phyloP scores from a whole-genome alignment of 129 eudicot genomes.

The Lonicera japonica region DNA sequence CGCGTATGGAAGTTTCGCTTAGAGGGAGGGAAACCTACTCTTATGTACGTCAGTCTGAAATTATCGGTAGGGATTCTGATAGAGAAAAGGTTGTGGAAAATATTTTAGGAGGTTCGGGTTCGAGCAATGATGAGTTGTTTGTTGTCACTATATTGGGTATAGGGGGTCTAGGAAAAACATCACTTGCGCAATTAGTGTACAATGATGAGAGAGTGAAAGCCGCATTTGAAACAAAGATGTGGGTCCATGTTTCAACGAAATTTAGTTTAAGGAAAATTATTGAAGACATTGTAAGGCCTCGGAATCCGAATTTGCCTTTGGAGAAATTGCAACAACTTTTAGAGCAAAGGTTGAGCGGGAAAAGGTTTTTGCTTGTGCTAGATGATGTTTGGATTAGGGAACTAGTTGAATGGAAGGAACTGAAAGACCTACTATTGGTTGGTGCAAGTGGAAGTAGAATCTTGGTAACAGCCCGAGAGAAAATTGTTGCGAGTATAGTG shows the following conservation, averaged over 20 bases:
- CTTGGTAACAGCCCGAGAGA: neutral
- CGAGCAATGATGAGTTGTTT: neutral
- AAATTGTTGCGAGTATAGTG: neutral
- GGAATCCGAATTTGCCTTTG: neutral
- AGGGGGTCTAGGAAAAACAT: neutral
- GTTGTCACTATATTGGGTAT: neutral
- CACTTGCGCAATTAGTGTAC: neutral
- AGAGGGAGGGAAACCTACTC: neutral
- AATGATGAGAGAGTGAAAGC: neutral
- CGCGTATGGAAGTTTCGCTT: neutral
- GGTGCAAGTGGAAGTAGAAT: neutral
- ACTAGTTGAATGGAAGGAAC: neutral
- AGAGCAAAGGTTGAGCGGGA: neutral
- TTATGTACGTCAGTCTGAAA: neutral
- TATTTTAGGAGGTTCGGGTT: neutral
- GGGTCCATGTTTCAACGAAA: neutral
- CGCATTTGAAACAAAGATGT: neutral
- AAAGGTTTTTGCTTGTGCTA: slow-evolving; percentile 1
- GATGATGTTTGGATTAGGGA: neutral
- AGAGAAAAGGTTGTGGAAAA: neutral
- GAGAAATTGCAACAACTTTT: neutral
- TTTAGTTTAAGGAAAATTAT: neutral
- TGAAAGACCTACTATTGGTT: neutral
- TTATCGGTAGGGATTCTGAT: slow-evolving; percentile 9
- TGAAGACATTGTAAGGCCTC: neutral